These are phyloP conservation scores for Sclerotinia subarctica DNA, from an alignment of 2,329 filamentous ascomycete genomes.

Conservation along the genomic window DNA sequence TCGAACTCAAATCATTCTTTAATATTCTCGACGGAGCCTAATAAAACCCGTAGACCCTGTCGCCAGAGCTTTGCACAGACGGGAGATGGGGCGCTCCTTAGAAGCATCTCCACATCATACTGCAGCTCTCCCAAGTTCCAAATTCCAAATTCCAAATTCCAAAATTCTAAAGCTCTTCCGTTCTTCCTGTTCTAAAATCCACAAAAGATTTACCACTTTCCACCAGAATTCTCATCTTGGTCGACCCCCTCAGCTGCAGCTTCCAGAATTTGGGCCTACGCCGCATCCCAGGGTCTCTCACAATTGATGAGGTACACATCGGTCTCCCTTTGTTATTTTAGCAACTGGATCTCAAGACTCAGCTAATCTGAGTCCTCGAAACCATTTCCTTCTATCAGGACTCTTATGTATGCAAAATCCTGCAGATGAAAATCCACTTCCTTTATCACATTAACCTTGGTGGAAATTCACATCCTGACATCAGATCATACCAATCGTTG, in stretches of 20 bases:
- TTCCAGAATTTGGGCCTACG: not conserved
- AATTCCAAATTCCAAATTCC: not conserved
- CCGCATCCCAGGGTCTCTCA: not conserved
- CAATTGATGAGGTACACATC: not conserved
- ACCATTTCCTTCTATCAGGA: not conserved
- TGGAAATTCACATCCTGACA: slow-evolving; percentile 17
- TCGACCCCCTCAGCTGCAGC: not conserved
- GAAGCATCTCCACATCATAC: slow-evolving; percentile 11
- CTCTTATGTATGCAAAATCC: slow-evolving; percentile 1
- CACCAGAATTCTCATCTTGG: slow-evolving; percentile 1
- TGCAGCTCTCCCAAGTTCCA: not conserved
- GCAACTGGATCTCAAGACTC: not conserved
- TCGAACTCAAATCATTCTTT: not conserved
- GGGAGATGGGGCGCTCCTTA: slow-evolving; percentile 3
- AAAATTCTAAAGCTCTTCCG: not conserved
- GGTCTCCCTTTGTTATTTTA: not conserved
- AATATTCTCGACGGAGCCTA: not conserved
- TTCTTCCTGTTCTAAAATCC: not conserved
- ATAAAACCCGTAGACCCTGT: not conserved
- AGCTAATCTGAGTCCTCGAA: not conserved
- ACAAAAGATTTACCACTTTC: not conserved
- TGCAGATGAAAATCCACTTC: not conserved
- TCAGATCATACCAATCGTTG: slow-evolving; percentile 23
- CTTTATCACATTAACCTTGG: slow-evolving; percentile 14
- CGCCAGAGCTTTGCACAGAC: slow-evolving; percentile 6